A percentile compares a stretch with the other conserved stretches of the same genome.
Conservation (phyloP, 2,329 filamentous ascomycete genomes). For the Dactylellina leptospora region DNA sequence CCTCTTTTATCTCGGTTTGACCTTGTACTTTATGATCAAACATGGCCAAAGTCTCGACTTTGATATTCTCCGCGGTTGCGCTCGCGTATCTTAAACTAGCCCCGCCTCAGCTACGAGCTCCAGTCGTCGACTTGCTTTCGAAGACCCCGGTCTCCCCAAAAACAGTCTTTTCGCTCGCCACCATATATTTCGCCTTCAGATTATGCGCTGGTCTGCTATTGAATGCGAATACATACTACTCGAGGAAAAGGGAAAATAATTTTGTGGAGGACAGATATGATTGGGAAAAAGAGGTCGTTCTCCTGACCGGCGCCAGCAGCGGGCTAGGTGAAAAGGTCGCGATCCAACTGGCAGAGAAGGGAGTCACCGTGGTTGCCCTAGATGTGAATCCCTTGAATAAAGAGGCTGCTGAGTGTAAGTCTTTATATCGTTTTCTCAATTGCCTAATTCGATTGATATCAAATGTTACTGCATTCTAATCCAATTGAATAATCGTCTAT, state of each 20-base stretch:
- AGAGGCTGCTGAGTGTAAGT: conserved; percentile 18
- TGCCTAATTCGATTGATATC: not conserved
- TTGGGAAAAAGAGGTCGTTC: conserved; percentile 42
- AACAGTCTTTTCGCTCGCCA: not conserved
- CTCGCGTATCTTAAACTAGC: conserved; percentile 28
- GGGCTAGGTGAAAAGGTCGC: conserved; percentile 40
- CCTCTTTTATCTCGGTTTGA: no score
- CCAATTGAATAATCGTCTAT: not conserved
- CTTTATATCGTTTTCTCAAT: no score
- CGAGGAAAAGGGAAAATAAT: conserved; percentile 39
- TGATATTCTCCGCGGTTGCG: conserved; percentile 28
- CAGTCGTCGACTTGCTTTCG: conserved; percentile 29
- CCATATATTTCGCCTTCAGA: conserved; percentile 15
- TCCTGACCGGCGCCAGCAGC: conserved; percentile 42
- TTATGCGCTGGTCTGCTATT: conserved; percentile 8
- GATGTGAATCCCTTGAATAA: conserved; percentile 28
- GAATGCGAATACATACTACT: conserved; percentile 34
- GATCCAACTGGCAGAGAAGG: conserved; percentile 28
- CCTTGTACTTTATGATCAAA: no score
- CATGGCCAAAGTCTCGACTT: conserved; percentile 34
- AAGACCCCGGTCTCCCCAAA: conserved; percentile 8
- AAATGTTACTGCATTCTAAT: not conserved
- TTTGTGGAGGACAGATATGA: conserved; percentile 49
- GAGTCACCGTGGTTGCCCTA: conserved; percentile 29
- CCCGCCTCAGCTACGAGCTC: conserved; percentile 12